These are phyloP conservation scores for Sclerotinia glacialis DNA, from an alignment of 2,329 filamentous ascomycete genomes.

Conservation along the genomic window DNA sequence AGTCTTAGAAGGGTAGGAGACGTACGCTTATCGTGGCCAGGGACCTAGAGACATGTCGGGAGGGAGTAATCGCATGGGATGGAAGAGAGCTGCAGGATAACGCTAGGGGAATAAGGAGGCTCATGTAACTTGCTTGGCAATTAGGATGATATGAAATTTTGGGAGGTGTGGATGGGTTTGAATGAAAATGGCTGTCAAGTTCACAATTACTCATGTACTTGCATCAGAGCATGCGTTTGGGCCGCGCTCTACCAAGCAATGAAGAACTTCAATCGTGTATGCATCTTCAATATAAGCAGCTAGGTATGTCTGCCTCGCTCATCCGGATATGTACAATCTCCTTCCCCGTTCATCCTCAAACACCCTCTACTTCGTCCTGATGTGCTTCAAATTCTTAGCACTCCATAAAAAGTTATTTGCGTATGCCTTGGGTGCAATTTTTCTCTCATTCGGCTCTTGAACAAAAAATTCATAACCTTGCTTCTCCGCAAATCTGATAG, in stretches of 20 bases:
- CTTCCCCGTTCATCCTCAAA: background rate
- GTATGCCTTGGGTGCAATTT: conserved; percentile 87
- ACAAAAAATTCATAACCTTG: conserved; percentile 99
- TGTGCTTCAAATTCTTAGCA: conserved; percentile 80
- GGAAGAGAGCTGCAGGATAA: too few species aligned
- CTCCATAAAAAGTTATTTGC: conserved; percentile 94
- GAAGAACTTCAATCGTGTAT: background rate
- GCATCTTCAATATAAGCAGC: conserved; percentile 12
- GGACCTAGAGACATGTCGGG: background rate
- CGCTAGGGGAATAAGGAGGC: background rate
- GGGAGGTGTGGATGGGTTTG: background rate
- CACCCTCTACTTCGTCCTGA: conserved; percentile 67
- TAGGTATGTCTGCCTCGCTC: conserved; percentile 11
- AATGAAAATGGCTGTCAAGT: background rate
- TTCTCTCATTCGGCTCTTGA: conserved; percentile 89
- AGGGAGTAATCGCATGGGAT: background rate
- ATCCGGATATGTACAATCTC: conserved; percentile 22
- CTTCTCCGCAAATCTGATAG: conserved; percentile 93
- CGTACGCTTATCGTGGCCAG: too few species aligned
- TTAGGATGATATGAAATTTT: background rate
- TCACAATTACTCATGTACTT: background rate
- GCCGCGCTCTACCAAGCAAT: background rate
- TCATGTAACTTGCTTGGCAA: background rate
- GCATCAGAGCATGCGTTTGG: background rate
- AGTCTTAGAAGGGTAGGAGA: background rate